phyloP scores from a whole-genome alignment of 805 yeast genomes.

The Candida maris region DNA sequence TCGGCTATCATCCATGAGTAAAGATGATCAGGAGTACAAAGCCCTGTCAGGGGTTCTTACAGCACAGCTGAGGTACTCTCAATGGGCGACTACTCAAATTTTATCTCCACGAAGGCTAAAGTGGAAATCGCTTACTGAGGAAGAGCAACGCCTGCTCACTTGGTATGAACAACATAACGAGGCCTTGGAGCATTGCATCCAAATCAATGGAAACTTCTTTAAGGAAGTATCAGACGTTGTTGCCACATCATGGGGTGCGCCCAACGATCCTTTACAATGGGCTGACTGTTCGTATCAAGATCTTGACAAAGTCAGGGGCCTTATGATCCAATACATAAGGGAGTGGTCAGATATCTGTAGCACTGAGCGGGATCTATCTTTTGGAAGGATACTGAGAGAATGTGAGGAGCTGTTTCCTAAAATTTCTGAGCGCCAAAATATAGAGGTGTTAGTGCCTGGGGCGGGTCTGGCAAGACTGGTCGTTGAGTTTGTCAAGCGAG shows the following conservation, averaged over 20 bases:
- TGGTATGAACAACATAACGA: constrained; percentile 47
- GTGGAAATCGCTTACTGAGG: constrained; percentile 33
- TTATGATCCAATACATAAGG: constrained; percentile 53
- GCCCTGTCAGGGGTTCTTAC: constrained; percentile 30
- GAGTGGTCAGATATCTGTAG: constrained; percentile 61
- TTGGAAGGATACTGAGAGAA: constrained; percentile 36
- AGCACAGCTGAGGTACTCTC: constrained; percentile 32
- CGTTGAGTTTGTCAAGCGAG: constrained; percentile 49
- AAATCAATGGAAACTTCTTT: constrained; percentile 42
- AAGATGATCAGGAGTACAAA: constrained; percentile 27
- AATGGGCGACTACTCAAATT: constrained; percentile 32
- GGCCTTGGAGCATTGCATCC: constrained; percentile 40
- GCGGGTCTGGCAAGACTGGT: constrained; percentile 62
- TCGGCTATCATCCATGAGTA: too few relatives aligned
- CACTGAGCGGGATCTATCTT: constrained; percentile 40
- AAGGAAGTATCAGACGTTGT: constrained; percentile 39
- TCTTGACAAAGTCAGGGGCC: constrained; percentile 53
- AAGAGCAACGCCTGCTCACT: constrained; percentile 42
- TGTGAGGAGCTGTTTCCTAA: constrained; percentile 37
- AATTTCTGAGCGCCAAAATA: constrained; percentile 31
- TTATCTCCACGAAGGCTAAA: constrained; percentile 33
- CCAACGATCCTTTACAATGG: constrained; percentile 39
- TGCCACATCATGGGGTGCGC: constrained; percentile 50
- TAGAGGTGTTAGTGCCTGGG: constrained; percentile 56
- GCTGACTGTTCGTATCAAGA: constrained; percentile 38